Evolutionary conservation across 306 rosid genomes (phyloP), one percentile per base, ranked within the genome.

Genomic region (Cicer pinnatifidum): DNA sequence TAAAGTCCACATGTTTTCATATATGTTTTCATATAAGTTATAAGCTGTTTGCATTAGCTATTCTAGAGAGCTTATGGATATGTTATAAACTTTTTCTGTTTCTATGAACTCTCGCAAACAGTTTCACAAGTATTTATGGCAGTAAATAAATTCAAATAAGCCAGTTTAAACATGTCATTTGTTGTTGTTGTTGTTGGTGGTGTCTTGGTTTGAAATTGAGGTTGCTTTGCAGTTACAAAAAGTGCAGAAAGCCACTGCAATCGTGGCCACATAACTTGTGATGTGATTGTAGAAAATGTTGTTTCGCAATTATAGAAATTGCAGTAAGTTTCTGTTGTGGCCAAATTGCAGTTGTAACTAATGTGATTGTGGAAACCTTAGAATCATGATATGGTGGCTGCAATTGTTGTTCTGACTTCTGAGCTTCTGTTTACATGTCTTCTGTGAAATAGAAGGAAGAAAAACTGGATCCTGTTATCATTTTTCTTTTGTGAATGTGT

Each of bases 221-320:
- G 3, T 57, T 56, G 38, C 8, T 57, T 57, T 57, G 39, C 9
- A 9, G 39, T 57, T 4, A 11, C 62, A 57, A 10, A 11, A 57
- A 10, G 63, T 20, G 63, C 4, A 11, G 5, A 23, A 57, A 57
- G 63, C 11, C 3, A 4, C 3, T 57, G 3, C 9, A 1, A 57
- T 23, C 28, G 63, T 57, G 40, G 63, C 63, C 15, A 23, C 16
- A 57, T 8, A 63, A 40, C n/a, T 63, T 16, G 47, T 61, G 46
- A 35, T 38, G 69, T 62, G 35, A 5, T 39, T 15, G 4, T 40
- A n/a, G 69, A 40, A 63, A 63, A 5, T 39, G 47, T 40, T 63
- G 69, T 1, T 40, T 40, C 16, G 9, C 35, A 16, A 11, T 47
- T 47, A 47, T 4, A 47, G 6, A 1, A 61, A 17, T 39, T 40